Conservation (phyloP, 768 basidiomycete species). For the Hebeloma cylindrosporum region DNA sequence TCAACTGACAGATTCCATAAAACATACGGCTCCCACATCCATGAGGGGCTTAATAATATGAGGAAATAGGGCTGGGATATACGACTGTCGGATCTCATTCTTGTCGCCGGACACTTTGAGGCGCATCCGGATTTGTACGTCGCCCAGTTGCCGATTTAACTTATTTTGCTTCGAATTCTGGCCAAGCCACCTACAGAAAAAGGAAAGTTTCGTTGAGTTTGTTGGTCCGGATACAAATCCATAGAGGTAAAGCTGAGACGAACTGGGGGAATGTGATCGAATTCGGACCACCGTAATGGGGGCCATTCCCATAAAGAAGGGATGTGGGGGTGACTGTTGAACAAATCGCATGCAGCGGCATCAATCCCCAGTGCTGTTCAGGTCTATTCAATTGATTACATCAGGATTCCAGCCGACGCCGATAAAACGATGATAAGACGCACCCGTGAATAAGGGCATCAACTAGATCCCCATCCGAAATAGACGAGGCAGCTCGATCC, state of each 20-base stretch:
- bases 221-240: background rate
- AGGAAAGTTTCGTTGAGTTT: too few relatives aligned
- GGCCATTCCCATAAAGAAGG: slow-evolving; percentile 71
- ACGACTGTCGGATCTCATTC: slow-evolving; percentile 86
- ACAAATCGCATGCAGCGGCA: slow-evolving; percentile 90
- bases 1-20: slow-evolving; percentile 4
- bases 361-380: slow-evolving; percentile 94
- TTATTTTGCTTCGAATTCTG: slow-evolving; percentile 95
- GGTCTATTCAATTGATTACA: slow-evolving; percentile 46
- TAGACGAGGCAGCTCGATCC: slow-evolving; percentile 85
- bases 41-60: slow-evolving; percentile 78
- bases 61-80: slow-evolving; percentile 86
- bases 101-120: slow-evolving; percentile 90
- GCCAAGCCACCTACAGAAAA: slow-evolving; percentile 79
- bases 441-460: slow-evolving; percentile 94
- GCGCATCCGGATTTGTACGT: slow-evolving; percentile 95
- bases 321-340: slow-evolving; percentile 90
- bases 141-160: slow-evolving; percentile 74
- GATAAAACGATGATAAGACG: slow-evolving; percentile 12
- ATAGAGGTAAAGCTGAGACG: slow-evolving; percentile 26
- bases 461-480: slow-evolving; percentile 94
- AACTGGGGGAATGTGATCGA: slow-evolving; percentile 83
- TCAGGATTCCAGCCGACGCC: slow-evolving; percentile 2
- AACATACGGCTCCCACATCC: slow-evolving; percentile 70
- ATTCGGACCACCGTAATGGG: slow-evolving; percentile 65